Percentiles rank a stretch among this genome's conserved stretches.
phyloP scores from a whole-genome alignment of 1,139 yeast species.

The Geotrichum europaeum region DNA sequence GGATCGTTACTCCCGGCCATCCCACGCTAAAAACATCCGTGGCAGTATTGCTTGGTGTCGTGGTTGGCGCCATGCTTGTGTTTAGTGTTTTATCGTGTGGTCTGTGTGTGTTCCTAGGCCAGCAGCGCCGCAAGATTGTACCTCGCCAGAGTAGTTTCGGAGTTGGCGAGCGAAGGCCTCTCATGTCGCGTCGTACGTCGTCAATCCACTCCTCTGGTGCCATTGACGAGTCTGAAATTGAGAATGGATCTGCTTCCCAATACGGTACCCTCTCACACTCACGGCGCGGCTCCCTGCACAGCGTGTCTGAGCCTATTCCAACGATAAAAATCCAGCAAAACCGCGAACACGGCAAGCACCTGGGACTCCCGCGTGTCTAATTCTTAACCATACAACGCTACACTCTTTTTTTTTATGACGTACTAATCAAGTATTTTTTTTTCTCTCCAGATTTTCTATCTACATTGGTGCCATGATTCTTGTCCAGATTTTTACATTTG shows the following conservation, averaged over 20 bases:
- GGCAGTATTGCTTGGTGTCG: conserved; percentile 35
- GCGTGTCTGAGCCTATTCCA: conserved; percentile 4
- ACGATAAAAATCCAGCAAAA: conserved; percentile 1
- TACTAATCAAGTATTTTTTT: too few relatives aligned
- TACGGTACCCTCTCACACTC: background rate
- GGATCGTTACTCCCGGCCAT: conserved; percentile 42
- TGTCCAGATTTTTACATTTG: too few relatives aligned
- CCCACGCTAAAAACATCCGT: conserved; percentile 30
- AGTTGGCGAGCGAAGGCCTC: background rate
- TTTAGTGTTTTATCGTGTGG: conserved; percentile 25
- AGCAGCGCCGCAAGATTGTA: conserved; percentile 10
- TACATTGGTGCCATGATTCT: too few relatives aligned
- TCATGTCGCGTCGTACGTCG: background rate
- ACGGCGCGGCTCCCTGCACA: background rate
- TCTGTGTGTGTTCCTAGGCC: conserved; percentile 22
- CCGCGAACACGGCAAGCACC: background rate
- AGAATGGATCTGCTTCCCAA: background rate
- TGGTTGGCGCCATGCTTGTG: conserved; percentile 32
- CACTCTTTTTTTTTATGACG: too few relatives aligned
- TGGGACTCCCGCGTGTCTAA: background rate
- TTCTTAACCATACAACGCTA: too few relatives aligned
- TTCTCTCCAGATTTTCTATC: too few relatives aligned
- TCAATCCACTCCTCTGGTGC: background rate
- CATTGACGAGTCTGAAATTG: background rate
- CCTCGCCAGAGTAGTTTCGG: background rate